Evolutionary conservation across 2,329 filamentous ascomycete species (phyloP), one percentile per base, ranked within the genome.

Genomic region (Trichoderma aggressivum): DNA sequence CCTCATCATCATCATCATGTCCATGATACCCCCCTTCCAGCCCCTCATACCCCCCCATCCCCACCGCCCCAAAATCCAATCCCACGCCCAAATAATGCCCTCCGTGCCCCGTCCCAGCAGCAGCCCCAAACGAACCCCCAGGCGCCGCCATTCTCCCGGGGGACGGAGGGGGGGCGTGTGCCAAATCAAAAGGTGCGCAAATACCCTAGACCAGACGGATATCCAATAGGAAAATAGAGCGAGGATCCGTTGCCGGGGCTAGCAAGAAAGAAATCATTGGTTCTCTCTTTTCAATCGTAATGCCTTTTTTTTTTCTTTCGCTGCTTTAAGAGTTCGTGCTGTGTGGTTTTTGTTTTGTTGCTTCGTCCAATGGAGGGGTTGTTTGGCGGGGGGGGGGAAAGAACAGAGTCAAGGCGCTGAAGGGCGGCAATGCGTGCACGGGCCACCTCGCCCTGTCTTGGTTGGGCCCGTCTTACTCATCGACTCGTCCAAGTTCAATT

Each of bases 11-110:
- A 26, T 69, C 14, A n/a, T 61, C 36, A n/a, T 62, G 34, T 18
- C 70, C 60, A 7, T 72, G 74, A 63, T 77, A 78, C 4, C 72
- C 58, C 21, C 73, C 72, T 58, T 73, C 75, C 10, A 77, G 63
- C 11, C 43, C 56, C 7, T 73, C 71, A 24, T 76, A 77, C 18
- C 43, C 65, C 47, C 58, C 65, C 12, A 66, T 66, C 2, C 56
- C 70, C 18, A 60, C 56, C 18, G 39, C 55, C 39, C 7, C 34
- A 18, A 63, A 56, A 14, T 69, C 70, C 70, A 71, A 28, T 18
- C 64, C 70, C 24, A 60, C 50, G 8, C 60, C 36, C 24, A 64
- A 28, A 55, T 55, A 68, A 62, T 71, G 70, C 21, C 26, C 43
- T 50, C 70, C 16, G 28, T 59, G 43, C 26, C 68, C 18, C 73